Conservation (phyloP, 768 basidiomycete genomes). For the Cubamyces lactineus region DNA sequence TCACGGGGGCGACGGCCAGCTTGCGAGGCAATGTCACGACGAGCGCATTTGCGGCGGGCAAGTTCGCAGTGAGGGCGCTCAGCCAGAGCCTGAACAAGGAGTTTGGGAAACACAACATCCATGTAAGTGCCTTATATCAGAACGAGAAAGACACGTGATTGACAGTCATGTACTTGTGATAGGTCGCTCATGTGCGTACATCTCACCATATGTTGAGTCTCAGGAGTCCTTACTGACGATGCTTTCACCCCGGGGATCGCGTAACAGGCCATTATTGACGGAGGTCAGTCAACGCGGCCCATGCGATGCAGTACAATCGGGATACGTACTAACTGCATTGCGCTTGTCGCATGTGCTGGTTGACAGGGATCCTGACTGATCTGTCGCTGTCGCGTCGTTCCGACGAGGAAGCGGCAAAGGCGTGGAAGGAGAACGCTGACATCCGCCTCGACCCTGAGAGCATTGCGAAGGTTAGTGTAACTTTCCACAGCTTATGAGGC, state of each 20-base stretch:
- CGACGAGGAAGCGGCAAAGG: slow-evolving; percentile 26
- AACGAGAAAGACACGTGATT: background rate
- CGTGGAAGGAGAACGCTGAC: slow-evolving; percentile 50
- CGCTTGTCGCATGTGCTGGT: background rate
- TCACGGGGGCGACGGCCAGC: slow-evolving; percentile 49
- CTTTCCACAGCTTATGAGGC: background rate
- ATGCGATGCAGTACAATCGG: background rate
- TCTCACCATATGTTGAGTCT: background rate
- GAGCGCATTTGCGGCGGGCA: slow-evolving; percentile 45
- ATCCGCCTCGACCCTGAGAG: slow-evolving; percentile 61
- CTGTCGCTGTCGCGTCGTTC: slow-evolving; percentile 33
- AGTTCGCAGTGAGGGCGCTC: slow-evolving; percentile 45
- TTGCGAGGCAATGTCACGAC: slow-evolving; percentile 43
- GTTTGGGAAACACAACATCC: slow-evolving; percentile 49
- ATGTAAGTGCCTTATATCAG: slow-evolving; percentile 33
- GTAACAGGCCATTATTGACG: slow-evolving; percentile 68
- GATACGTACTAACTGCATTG: background rate
- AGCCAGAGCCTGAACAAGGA: slow-evolving; percentile 48
- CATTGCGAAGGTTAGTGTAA: slow-evolving; percentile 61
- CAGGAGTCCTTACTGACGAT: background rate
- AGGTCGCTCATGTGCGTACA: slow-evolving; percentile 68
- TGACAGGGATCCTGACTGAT: slow-evolving; percentile 43
- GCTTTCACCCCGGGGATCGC: background rate
- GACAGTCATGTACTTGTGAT: slow-evolving; percentile 3
- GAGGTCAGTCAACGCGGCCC: slow-evolving; percentile 40